Percentiles rank a stretch among this genome's conserved stretches.
These are phyloP conservation scores for Chrysanthemum makinoi DNA, from an alignment of 129 eudicot genomes.

Conservation along the genomic window DNA sequence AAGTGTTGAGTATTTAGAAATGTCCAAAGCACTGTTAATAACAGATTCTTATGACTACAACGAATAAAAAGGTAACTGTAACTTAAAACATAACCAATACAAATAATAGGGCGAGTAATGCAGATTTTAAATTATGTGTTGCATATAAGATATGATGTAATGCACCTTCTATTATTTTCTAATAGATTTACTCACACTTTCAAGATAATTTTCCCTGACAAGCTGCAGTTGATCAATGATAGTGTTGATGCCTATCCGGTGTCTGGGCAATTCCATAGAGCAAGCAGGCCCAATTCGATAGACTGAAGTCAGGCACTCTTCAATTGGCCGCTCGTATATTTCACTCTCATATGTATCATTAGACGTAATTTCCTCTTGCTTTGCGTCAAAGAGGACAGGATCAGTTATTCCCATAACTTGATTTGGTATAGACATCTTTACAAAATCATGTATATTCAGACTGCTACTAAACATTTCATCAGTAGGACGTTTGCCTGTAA, in stretches of 20 bases:
- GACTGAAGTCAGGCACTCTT: constrained; percentile 3
- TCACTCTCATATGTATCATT: not conserved
- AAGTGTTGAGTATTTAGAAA: too few species aligned
- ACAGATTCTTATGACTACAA: too few species aligned
- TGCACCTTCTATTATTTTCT: constrained; percentile 1
- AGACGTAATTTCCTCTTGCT: not conserved
- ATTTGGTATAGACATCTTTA: constrained; percentile 16
- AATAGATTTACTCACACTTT: constrained; percentile 4
- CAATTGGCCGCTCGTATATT: not conserved
- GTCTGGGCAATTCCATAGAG: constrained; percentile 20
- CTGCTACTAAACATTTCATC: constrained; percentile 13
- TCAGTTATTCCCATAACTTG: constrained; percentile 19
- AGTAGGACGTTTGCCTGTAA: constrained; percentile 22
- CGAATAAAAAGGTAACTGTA: too few species aligned
- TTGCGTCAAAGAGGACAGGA: not conserved
- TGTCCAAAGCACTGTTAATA: too few species aligned
- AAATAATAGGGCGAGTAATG: too few species aligned
- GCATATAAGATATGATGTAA: not conserved
- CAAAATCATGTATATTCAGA: constrained; percentile 20
- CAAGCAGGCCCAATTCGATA: constrained; percentile 22
- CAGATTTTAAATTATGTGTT: not conserved
- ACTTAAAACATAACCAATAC: too few species aligned
- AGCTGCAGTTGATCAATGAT: constrained; percentile 11
- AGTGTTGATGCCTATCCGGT: constrained; percentile 7
- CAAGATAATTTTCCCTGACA: constrained; percentile 3